Base-by-base conservation (phyloP, 306 rosid genomes). In the Fagus crenata region DNA sequence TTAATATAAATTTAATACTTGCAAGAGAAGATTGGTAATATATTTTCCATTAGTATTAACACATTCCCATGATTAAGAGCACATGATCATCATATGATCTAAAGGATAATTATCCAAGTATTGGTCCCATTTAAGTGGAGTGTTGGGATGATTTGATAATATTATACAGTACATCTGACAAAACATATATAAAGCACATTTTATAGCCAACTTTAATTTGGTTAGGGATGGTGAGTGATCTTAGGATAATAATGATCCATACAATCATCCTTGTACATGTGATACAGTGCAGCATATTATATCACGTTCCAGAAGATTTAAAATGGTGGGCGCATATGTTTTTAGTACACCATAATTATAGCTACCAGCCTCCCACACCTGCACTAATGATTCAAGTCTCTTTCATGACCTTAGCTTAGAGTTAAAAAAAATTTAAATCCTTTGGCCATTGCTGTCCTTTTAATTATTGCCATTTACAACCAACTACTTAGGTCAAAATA, bases 281-380 rank as follows among this genome's bases (percentile, higher is more conserved):
- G 40, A 76, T 72, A 65, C 32, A 22, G 46, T 56, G 69, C 55
- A 43, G 59, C 6, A 46, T 22, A 31, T 3, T 61, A 43, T 36
- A 74, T 56, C 35, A 73, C 51, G 43, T 37, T 67, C 22, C 55
- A 39, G 58, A 58, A 73, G 65, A 65, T 74, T 78, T 67, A 65
- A 78, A 60, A 55, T 39, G 37, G 81, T 81, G 82, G 92, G 88
- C 78, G 74, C 79, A 22, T 28, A 59, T 77, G 86, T 86, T 81
- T 72, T 68, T 67, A 41, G 42, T 51, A 65, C 71, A 61, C 77
- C 79, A 89, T 89, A 72, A 88, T 92, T 71, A 80, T 73, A 53
- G 84, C 71, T 76, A 76, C 83, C 70, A 42, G 15, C 79, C 77
- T 65, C 70, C 36, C 84, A 74, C 86, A 84, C 80, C 77, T 74